Evolutionary conservation across 345 rosid genomes (phyloP).

Genomic region (Eucalyptus coolabah): DNA sequence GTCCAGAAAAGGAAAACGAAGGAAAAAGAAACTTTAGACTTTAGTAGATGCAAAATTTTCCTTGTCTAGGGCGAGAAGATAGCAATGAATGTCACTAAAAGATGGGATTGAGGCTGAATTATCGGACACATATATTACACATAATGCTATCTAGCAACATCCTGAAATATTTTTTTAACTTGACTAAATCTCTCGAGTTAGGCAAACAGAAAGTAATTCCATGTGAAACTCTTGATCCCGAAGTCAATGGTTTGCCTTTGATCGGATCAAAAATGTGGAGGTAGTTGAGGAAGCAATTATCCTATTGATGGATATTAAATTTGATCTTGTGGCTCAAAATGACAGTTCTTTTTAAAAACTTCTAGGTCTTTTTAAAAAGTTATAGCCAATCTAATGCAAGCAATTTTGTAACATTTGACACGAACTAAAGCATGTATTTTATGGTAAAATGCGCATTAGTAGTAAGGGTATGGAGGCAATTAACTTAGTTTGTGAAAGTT

Average conservation of each 20-base stretch:
- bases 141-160: neutral
- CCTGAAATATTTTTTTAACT: neutral
- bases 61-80: neutral
- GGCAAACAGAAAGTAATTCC: neutral
- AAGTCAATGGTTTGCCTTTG: neutral
- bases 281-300: neutral
- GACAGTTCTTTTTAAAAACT: neutral
- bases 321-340: neutral
- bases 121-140: neutral
- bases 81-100: neutral
- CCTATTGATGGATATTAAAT: neutral
- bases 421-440: neutral
- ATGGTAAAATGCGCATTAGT: neutral
- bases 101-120: neutral
- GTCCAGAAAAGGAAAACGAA: neutral
- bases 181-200: neutral
- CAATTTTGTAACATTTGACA: neutral
- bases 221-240: neutral
- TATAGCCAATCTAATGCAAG: neutral
- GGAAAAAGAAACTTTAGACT: neutral
- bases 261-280: neutral
- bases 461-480: neutral
- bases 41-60: neutral
- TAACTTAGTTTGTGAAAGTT: neutral
- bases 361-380: neutral